These are phyloP conservation scores for Multifurca ochricompacta DNA, from an alignment of 768 basidiomycete species.

Conservation along the genomic window DNA sequence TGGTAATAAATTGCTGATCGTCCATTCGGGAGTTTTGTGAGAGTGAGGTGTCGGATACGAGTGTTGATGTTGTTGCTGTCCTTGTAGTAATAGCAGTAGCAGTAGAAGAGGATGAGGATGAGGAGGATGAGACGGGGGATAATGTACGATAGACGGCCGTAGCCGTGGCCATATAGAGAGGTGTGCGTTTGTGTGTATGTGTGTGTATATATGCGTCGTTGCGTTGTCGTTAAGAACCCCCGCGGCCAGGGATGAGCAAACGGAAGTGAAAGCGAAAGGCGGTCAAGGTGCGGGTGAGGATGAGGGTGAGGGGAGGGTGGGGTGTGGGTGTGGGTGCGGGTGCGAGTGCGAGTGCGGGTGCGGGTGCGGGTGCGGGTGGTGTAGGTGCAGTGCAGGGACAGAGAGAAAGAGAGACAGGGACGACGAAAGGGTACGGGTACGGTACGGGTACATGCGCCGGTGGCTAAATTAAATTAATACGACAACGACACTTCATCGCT, in stretches of 20 bases:
- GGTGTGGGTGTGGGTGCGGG: background rate
- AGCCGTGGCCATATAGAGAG: background rate
- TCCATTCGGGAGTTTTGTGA: slow-evolving; percentile 6
- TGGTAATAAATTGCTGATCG: slow-evolving; percentile 55
- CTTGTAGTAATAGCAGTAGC: background rate
- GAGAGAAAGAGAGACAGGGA: background rate
- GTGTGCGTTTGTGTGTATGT: background rate
- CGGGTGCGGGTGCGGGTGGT: too few relatives aligned
- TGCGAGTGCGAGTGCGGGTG: background rate
- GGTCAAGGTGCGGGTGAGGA: too few relatives aligned
- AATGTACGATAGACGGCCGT: background rate
- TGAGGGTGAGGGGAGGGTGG: background rate
- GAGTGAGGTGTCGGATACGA: slow-evolving; percentile 5
- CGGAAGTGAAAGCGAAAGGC: too few relatives aligned
- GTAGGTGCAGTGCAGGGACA: background rate
- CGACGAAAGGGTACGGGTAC: too few relatives aligned
- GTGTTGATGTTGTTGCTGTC: background rate
- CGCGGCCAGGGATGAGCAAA: too few relatives aligned
- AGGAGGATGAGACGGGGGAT: background rate
- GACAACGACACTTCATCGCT: slow-evolving; percentile 28
- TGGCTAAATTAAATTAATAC: too few relatives aligned
- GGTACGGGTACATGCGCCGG: too few relatives aligned
- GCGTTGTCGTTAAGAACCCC: too few relatives aligned
- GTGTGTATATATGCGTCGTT: too few relatives aligned
- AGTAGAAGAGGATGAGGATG: background rate